A percentile compares a stretch with the other conserved stretches of the same genome.
phyloP scores from a whole-genome alignment of 208 protist species.

The Trypanosomatidae sp. region DNA sequence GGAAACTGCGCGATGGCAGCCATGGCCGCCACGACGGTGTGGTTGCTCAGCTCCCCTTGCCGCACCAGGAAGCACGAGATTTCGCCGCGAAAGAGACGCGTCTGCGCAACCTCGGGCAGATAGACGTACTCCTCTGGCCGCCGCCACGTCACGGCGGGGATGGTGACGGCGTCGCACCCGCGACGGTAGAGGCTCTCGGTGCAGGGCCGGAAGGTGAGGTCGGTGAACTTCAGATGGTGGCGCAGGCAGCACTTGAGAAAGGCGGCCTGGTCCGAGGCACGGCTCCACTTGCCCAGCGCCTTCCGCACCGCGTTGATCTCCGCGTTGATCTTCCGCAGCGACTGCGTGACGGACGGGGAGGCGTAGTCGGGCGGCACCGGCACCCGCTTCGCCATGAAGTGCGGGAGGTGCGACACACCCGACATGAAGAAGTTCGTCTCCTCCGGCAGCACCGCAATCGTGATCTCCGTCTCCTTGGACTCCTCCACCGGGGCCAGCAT shows the following conservation, averaged over 20 bases:
- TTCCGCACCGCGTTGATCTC: slow-evolving; percentile 32
- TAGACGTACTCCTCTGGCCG: slow-evolving; percentile 51
- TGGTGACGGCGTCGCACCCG: slow-evolving; percentile 23
- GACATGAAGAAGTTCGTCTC: slow-evolving; percentile 62
- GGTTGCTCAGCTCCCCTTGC: slow-evolving; percentile 63
- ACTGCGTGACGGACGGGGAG: slow-evolving; percentile 34
- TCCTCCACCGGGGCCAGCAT: no score
- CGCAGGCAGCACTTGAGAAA: slow-evolving; percentile 41
- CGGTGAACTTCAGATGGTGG: no score
- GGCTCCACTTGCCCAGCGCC: slow-evolving; percentile 32
- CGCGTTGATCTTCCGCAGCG: slow-evolving; percentile 28
- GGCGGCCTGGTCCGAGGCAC: slow-evolving; percentile 40
- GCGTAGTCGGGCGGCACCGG: slow-evolving; percentile 40
- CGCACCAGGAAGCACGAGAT: slow-evolving; percentile 52
- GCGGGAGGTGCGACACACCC: no score
- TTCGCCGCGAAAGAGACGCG: slow-evolving; percentile 50
- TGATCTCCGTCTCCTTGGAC: slow-evolving; percentile 38
- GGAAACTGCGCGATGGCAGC: slow-evolving; percentile 55
- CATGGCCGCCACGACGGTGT: slow-evolving; percentile 71
- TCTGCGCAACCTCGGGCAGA: slow-evolving; percentile 28
- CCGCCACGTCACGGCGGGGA: slow-evolving; percentile 42
- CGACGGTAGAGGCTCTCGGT: slow-evolving; percentile 37
- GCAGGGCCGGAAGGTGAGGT: slow-evolving; percentile 59
- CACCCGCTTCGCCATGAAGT: slow-evolving; percentile 43
- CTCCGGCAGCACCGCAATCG: slow-evolving; percentile 50